Base-by-base conservation (phyloP, 2,329 filamentous ascomycete species). In the Drechslerella dactyloides region DNA sequence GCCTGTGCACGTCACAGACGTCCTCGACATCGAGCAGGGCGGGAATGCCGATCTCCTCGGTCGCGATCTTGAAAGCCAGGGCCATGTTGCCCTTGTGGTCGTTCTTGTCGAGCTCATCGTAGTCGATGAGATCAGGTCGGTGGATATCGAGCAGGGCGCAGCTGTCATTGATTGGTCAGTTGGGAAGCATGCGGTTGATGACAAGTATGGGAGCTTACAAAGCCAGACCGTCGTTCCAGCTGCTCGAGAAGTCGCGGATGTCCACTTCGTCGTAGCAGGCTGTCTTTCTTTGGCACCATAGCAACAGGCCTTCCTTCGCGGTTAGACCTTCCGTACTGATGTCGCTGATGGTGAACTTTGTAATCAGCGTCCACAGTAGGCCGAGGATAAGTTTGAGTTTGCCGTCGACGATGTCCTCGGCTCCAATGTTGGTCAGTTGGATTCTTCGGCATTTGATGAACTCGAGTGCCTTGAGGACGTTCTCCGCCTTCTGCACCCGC, bases 261-360 rank as follows among this genome's bases (percentile, higher is more conserved):
- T 97, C 90, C 21, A 99, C 93, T 78, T 96, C 94, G 72, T 97
- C 93, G 80, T 99, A 99, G 81, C 94, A 99, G 6, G 94, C 94
- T 30, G 94, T 99, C 82, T 99, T 99, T 77, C 94, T 85, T 82
- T 99, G 93, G 83, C 94, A 99, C 94, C 94, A 99, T 23, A 99
- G 82, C 65, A 99, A 81, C 77, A 99, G 82, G 74, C 94, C 94
- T 79, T 97, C 94, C 81, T 97, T 97, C 68, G 94, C 94, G 58
- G 93, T 97, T 87, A 97, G 89, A 75, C 94, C 94, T 83, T 97
- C 94, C 80, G 93, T 90, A 79, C 75, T 76, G 82, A 99, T 99
- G 80, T 99, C 94, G 80, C 89, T 97, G 79, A 99, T 99, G 76
- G 94, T 99, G 80, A 99, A 99, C 56, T 94, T 86, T 75, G 97